A percentile compares a stretch with the other conserved stretches of the same genome.
Evolutionary conservation across 2,329 filamentous ascomycete species (phyloP).

Genomic region (Colletotrichum neosansevieriae): DNA sequence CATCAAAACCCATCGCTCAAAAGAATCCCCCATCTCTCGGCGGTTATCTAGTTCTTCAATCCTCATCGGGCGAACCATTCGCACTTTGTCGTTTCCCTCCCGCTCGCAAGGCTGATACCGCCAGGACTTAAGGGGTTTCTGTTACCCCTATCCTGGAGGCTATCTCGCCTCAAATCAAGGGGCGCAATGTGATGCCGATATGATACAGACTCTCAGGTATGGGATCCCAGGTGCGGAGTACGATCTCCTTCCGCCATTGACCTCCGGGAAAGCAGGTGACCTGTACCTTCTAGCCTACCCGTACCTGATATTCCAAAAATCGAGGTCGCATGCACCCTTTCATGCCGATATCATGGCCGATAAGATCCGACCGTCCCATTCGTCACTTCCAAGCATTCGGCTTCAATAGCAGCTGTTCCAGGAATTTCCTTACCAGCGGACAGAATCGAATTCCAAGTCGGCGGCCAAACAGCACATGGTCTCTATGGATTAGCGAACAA

Average conservation of each 20-base stretch:
- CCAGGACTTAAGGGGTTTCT: not conserved
- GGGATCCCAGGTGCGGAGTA: conserved; percentile 1
- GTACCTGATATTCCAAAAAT: conserved; percentile 12
- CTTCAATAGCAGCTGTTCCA: not conserved
- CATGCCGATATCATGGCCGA: conserved; percentile 22
- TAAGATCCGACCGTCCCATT: conserved; percentile 24
- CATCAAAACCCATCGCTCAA: not conserved
- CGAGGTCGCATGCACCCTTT: not conserved
- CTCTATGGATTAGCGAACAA: not conserved
- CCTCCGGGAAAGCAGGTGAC: not conserved
- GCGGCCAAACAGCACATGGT: not conserved
- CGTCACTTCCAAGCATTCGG: not conserved
- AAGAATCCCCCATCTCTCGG: not conserved
- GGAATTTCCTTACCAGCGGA: not conserved
- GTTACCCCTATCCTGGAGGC: conserved; percentile 20
- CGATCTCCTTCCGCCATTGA: not conserved
- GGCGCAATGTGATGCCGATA: conserved; percentile 27
- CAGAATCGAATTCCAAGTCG: not conserved
- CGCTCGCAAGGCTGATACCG: conserved; percentile 13
- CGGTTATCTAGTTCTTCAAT: not conserved
- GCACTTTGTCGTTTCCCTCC: conserved; percentile 18
- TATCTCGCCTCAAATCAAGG: conserved; percentile 22
- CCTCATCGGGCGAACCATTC: not conserved
- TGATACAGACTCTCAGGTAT: conserved; percentile 9
- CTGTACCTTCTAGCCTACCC: not conserved